Percentiles rank a stretch among this genome's conserved stretches.
Conservation (phyloP, 2,329 filamentous ascomycete species). For the Xylaria sp. region DNA sequence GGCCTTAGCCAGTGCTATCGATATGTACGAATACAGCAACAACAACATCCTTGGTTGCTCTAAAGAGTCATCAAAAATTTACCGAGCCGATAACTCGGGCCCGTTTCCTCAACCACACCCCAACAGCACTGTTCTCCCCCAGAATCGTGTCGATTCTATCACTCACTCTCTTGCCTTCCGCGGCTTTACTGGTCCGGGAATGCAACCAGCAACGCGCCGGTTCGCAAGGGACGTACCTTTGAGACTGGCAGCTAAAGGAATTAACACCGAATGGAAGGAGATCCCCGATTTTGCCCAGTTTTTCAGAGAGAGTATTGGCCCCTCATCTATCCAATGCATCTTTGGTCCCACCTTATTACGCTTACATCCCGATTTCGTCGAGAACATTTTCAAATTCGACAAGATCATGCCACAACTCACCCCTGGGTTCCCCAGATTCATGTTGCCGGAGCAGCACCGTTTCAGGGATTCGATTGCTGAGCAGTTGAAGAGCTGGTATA, state of each 20-base stretch:
- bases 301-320: constrained; percentile 31
- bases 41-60: constrained; percentile 34
- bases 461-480: constrained; percentile 26
- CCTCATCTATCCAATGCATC: constrained; percentile 34
- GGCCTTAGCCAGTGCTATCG: constrained; percentile 33
- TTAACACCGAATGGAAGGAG: constrained; percentile 34
- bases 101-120: constrained; percentile 34
- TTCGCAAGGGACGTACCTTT: constrained; percentile 28
- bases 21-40: constrained; percentile 34
- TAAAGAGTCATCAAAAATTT: constrained; percentile 30
- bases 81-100: constrained; percentile 37
- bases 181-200: constrained; percentile 35
- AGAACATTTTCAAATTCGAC: constrained; percentile 38
- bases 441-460: constrained; percentile 31
- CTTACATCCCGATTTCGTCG: constrained; percentile 34
- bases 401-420: constrained; percentile 33
- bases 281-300: constrained; percentile 33
- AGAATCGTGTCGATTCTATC: constrained; percentile 37
- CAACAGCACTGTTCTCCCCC: constrained; percentile 30
- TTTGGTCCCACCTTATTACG: constrained; percentile 36
- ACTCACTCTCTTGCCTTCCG: constrained; percentile 32
- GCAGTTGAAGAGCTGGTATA: constrained; percentile 39
- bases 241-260: constrained; percentile 19
- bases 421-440: constrained; percentile 31
- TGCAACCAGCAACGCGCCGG: constrained; percentile 29